Evolutionary conservation across 2,329 filamentous ascomycete species (phyloP), one percentile per base, ranked within the genome.

Genomic region (Ophiostoma himal-ulmi): DNA sequence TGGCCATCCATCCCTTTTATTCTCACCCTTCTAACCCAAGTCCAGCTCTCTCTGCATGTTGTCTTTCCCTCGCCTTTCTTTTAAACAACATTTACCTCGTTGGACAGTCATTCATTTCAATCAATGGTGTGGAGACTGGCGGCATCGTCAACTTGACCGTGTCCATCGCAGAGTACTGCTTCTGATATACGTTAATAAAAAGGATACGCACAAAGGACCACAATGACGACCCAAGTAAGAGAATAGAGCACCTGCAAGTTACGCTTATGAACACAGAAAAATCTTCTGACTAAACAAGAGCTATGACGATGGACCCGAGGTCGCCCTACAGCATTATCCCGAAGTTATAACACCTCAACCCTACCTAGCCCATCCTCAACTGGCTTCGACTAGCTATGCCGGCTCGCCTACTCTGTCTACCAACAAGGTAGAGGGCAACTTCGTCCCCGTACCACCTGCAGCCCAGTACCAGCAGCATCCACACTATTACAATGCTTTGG

Each of bases 241-340:
- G 6, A 17, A 48, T 48, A 17, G 14, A 17, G 20, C 4, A 48
- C 44, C 44, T 17, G 7, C 44, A n/a, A 17, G 37, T 13, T 30
- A 39, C 8, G 37, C 37, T 3, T 39, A 39, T 13, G 14, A 48
- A 6, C 0, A 5, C 44, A 17, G 6, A 48, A 17, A 2, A 17
- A 48, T 48, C 6, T 48, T 48, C 14, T 48, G 14, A 48, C 22
- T 10, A 14, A 3, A 60, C 11, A 60, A 30, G 54, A 60, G 10
- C 26, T 69, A 65, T 44, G 67, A 69, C n/a, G 69, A 72, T 17
- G 71, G 67, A 22, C 71, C 68, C 11, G 71, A 72, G 54, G 52
- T 70, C 11, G 57, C 70, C 37, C 34, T 64, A 26, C 68, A 67
- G 39, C 22, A 68, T 14, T 72, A 70, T 54, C 71, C 71, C 48